phyloP scores from a whole-genome alignment of 495 filamentous ascomycete species.

The Trichoderma virens region DNA sequence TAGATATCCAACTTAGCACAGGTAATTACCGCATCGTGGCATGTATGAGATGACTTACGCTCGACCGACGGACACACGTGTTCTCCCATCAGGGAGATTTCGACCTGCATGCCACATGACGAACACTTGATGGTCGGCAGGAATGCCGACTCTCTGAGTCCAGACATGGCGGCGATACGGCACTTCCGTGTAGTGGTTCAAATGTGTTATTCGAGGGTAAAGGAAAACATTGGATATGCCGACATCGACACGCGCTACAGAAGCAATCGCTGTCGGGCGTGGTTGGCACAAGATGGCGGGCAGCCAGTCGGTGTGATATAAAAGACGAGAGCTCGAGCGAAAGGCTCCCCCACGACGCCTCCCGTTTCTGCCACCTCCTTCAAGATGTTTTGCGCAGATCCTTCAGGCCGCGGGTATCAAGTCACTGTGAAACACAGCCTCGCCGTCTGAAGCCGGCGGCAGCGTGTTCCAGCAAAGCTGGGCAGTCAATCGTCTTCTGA shows the following conservation, averaged over 20 bases:
- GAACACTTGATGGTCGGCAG: slow-evolving; percentile 96
- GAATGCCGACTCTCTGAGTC: slow-evolving; percentile 52
- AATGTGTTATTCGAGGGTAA: not conserved
- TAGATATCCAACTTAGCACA: slow-evolving; percentile 9
- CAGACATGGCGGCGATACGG: not conserved
- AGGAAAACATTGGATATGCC: slow-evolving; percentile 1
- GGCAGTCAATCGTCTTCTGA: not conserved
- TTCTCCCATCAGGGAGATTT: slow-evolving; percentile 88
- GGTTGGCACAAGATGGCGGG: not conserved
- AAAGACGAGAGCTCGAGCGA: not conserved
- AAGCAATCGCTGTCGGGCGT: not conserved
- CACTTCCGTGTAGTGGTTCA: not conserved
- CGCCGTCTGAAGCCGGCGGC: not conserved
- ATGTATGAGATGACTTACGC: slow-evolving; percentile 22
- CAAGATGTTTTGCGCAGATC: not conserved
- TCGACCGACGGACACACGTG: slow-evolving; percentile 59
- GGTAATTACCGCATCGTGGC: not conserved
- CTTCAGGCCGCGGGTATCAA: not conserved
- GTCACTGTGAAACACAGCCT: not conserved
- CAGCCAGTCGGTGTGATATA: not conserved
- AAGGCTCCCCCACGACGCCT: not conserved
- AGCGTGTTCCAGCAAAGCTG: not conserved
- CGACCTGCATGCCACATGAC: slow-evolving; percentile 72
- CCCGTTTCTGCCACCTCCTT: not conserved
- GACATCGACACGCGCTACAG: not conserved